Base-by-base conservation (phyloP, 164 flowering plant species). In the Vitis rotundifolia region DNA sequence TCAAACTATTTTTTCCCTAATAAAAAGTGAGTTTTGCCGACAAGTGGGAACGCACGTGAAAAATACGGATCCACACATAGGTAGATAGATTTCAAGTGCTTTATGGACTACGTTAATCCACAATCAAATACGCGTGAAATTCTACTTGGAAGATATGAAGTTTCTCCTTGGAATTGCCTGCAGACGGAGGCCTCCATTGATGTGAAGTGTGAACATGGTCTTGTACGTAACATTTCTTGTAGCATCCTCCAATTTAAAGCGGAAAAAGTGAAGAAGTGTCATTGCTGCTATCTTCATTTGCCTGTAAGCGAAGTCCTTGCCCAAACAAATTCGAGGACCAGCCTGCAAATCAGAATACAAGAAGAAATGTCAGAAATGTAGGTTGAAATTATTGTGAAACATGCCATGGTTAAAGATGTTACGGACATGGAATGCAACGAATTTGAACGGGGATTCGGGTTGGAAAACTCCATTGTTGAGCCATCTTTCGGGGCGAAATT, bases 241-340 rank as follows among this genome's bases (percentile, higher is more conserved):
- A 4, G 82, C 88, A 75, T 90, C 88, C 1, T 75, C 84, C 64
- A 92, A 49, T 70, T 78, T 86, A 73, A 86, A 92, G 60, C 76
- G 71, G 70, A 89, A 90, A 77, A 78, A 86, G 31, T 60, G 67
- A 58, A 88, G 70, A 49, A 92, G 89, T 13, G 82, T 79, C n/a
- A 77, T 73, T 12, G 90, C 73, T 3, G 84, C 68, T 26, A 89
- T 90, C 87, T 90, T 92, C 97, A 92, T 89, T 68, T 89, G 90
- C 64, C 89, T 63, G 73, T 92, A 90, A 9, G 97, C 92, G 57
- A 90, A 89, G 12, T 89, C 94, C 66, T 84, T 89, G 9, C 94
- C 96, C 13, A 90, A 71, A 68, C 95, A 89, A 8, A 78, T 88
- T 44, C 92, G 70, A 18, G 95, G 95, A 19, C 95, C 93, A 2